Evolutionary conservation across 2,329 filamentous ascomycete genomes (phyloP), one percentile per base, ranked within the genome.

Genomic region (Anisogramma anomala): DNA sequence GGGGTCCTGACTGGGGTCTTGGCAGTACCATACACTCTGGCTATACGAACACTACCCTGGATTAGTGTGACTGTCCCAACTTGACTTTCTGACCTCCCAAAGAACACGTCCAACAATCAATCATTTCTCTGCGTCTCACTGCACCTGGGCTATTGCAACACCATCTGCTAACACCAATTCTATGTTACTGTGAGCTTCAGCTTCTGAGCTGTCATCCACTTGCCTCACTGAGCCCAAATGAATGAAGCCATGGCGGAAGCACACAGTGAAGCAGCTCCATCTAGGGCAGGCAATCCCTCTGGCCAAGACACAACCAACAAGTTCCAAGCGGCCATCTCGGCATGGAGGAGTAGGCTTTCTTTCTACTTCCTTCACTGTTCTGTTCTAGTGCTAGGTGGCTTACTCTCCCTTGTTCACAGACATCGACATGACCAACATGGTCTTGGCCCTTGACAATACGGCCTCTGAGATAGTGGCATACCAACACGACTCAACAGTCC

Each of bases 381-480:
- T 42, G 28, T 39, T 33, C 33, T 33, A 36, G 14, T 33, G 30
- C 7, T 15, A 32, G 36, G 25, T 30, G n/a, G 27, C 27, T 43
- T 23, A 39, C 46, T 49, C 36, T 35, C 43, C 17, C 7, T 3
- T n/a, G 2, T 18, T 19, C n/a, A 19, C 54, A 94, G 88, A 79
- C 54, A 85, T 98, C 60, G 86, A 95, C 59, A 72, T 98, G 43
- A 82, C 84, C 35, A 78, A 74, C 18, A 76, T 96, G 50, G 77
- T 94, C 47, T 82, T 86, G 23, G 84, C 75, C 50, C 79, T 98
- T 48, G 91, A 98, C 62, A 82, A 81, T 45, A 89, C 87, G 3
- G 91, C 91, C n/a, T 89, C 88, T 9, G 91, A 96, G 54, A 86
- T 98, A 48, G 86, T 96, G 39, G 69, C 83, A 35, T 87, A 94